phyloP scores from a whole-genome alignment of 2,329 filamentous ascomycete species.

The Ophiostoma angusticollis region DNA sequence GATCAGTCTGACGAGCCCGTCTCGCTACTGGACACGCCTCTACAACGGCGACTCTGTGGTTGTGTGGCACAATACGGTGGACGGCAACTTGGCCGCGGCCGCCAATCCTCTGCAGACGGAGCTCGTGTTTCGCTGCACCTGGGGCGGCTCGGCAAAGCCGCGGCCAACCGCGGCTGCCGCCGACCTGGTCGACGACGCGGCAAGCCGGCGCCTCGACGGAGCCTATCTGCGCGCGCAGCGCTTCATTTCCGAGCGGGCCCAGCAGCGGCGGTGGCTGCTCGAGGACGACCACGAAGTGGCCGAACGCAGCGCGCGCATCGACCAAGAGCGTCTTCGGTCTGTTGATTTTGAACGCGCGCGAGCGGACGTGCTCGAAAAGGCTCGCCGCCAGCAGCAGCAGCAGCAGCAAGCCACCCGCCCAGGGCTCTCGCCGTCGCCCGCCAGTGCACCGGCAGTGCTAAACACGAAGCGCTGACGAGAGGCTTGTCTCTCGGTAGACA shows the following conservation, averaged over 20 bases:
- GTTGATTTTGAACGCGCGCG: conserved; percentile 36
- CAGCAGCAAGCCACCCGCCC: not conserved
- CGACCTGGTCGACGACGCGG: conserved; percentile 24
- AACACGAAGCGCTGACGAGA: too few relatives aligned
- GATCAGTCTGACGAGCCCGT: conserved; percentile 41
- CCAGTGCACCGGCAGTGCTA: not conserved
- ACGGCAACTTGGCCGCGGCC: conserved; percentile 7
- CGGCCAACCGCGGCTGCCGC: conserved; percentile 19
- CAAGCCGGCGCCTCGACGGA: conserved; percentile 35
- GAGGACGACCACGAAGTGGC: conserved; percentile 33
- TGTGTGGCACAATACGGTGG: conserved; percentile 46
- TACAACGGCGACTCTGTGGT: conserved; percentile 66
- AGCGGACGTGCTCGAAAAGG: conserved; percentile 6
- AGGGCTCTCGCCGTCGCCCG: not conserved
- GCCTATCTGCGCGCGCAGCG: conserved; percentile 33
- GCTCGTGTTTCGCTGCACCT: conserved; percentile 40
- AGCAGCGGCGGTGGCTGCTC: conserved; percentile 28
- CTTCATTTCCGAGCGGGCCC: conserved; percentile 27
- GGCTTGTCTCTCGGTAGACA: too few relatives aligned
- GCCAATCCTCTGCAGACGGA: conserved; percentile 19
- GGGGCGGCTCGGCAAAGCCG: conserved; percentile 38
- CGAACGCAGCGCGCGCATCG: conserved; percentile 28
- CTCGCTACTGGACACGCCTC: conserved; percentile 51
- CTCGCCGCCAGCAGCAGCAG: not conserved
- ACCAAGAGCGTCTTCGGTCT: conserved; percentile 36